These are phyloP conservation scores for Cladobotryum protrusum DNA, from an alignment of 2,329 filamentous ascomycete species.

Conservation along the genomic window DNA sequence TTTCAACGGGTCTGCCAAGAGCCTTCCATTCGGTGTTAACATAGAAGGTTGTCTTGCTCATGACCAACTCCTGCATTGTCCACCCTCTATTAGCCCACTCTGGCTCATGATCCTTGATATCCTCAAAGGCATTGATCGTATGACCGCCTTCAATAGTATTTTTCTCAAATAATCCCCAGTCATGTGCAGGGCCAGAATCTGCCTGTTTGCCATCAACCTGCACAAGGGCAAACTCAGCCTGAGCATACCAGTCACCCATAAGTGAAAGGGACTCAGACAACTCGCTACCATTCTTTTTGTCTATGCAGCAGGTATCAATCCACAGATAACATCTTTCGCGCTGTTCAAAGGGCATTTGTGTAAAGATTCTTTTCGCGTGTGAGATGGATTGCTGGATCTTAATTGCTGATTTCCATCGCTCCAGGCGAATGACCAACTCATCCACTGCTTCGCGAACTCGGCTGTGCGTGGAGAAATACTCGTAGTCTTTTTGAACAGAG, in stretches of 20 bases:
- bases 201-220: conserved; percentile 1
- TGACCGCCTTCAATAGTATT: neutral
- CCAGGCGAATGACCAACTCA: neutral
- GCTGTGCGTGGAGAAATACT: neutral
- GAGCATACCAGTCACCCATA: conserved; percentile 2
- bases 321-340: neutral
- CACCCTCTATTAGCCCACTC: conserved; percentile 5
- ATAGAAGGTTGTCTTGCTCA: conserved; percentile 9
- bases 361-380: conserved; percentile 2
- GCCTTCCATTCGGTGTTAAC: conserved; percentile 6
- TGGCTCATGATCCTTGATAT: neutral
- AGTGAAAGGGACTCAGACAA: conserved; percentile 1
- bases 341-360: neutral
- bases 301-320: conserved; percentile 1
- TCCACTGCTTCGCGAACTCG: conserved; percentile 2
- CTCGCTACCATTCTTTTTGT: neutral
- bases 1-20: conserved; percentile 5
- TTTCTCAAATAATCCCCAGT: neutral
- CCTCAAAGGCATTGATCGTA: neutral
- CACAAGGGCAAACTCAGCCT: conserved; percentile 1
- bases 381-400: conserved; percentile 1
- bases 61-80: conserved; percentile 9
- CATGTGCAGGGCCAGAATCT: neutral
- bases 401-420: conserved; percentile 7
- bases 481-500: neutral